Percentiles rank a stretch among this genome's conserved stretches.
These are phyloP conservation scores for Dacryopinax spathularia DNA, from an alignment of 768 basidiomycete genomes.

Conservation along the genomic window DNA sequence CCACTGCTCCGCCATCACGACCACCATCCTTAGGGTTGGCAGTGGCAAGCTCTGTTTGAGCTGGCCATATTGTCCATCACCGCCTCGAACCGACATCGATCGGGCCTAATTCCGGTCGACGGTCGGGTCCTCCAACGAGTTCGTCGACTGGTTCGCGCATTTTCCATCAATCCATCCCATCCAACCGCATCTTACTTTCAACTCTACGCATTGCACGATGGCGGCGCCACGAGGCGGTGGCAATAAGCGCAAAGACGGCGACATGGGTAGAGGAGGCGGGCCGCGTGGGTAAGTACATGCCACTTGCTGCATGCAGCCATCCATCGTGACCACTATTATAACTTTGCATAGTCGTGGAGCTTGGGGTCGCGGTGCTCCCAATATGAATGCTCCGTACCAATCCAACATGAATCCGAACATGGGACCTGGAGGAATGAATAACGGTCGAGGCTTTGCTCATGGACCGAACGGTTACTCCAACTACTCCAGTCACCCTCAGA, in stretches of 20 bases:
- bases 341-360: background rate
- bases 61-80: background rate
- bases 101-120: background rate
- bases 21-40: background rate
- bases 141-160: background rate
- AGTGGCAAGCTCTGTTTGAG: background rate
- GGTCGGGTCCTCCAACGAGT: background rate
- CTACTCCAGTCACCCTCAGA: background rate
- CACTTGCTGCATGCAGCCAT: background rate
- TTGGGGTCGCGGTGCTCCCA: constrained; percentile 1
- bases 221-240: constrained; percentile 2
- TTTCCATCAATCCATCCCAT: background rate
- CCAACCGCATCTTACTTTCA: background rate
- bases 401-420: background rate
- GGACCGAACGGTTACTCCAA: background rate
- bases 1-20: background rate
- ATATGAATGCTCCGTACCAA: background rate
- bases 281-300: background rate
- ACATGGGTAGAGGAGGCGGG: background rate
- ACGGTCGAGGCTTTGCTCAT: background rate
- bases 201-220: background rate
- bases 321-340: background rate
- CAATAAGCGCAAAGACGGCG: background rate
- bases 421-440: background rate
- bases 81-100: background rate